Evolutionary conservation across 371 early-diverging fungal species (phyloP), one percentile per base, ranked within the genome.

Genomic region (Rozella allomycis): DNA sequence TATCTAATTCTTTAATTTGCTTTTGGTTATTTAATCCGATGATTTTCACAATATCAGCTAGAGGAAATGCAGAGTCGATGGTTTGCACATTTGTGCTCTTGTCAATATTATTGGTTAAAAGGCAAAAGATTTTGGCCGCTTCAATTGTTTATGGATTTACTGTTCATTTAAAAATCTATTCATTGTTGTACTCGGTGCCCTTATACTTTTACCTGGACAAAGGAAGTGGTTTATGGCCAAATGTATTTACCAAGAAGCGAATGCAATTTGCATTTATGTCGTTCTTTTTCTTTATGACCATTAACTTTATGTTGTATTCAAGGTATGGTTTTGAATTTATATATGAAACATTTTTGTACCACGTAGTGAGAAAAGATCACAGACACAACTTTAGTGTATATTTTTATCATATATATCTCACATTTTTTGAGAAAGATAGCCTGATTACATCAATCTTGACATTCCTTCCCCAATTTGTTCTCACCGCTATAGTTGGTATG

Each of bases 361-460:
- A 96, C 52, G 43, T 90, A 25, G 74, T 72, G 1, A 75, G 96
- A 41, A 76, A 78, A 45, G 96, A 96, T 49, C 96, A 91, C 47
- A 76, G 96, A 2, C 96, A 96, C 60, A 96, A 96, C 60, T 93
- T 90, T 46, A 85, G 88, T 1, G 48, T 79, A 30, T 94, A 88
- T 72, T 93, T 87, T 43, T 80, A 84, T 47, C 67, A 74, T 30
- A 74, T 94, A 33, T 94, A 94, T 42, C 56, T 91, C 14, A 58
- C 58, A 0, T 13, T 7, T 3, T 13, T 33, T 14, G 22, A n/a
- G 8, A 21, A 46, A 23, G 10, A 21, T n/a, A 21, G 31, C 4
- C 67, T 44, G 53, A 30, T 40, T 11, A 27, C 13, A 10, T 17
- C 16, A 45, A 25, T 57, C 13, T 38, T 72, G 12, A 56, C 76